Percentiles rank a stretch among this genome's conserved stretches.
These are phyloP conservation scores for Cercospora zeina DNA, from an alignment of 2,329 filamentous ascomycete species.

Conservation along the genomic window DNA sequence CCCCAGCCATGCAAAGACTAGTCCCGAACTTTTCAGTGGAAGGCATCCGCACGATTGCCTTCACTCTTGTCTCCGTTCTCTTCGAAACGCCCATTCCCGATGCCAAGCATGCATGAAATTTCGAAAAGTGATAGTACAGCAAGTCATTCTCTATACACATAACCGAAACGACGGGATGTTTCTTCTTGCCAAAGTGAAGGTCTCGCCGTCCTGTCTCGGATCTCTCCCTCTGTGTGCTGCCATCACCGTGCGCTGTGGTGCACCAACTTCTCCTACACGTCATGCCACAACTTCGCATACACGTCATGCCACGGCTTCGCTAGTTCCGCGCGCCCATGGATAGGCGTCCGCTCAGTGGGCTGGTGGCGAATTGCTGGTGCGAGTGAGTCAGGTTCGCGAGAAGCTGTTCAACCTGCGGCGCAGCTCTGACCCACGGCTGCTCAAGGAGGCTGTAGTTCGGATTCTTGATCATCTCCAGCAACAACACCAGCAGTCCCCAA, in stretches of 20 bases:
- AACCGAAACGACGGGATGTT: background rate
- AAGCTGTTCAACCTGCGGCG: constrained; percentile 68
- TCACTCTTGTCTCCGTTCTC: background rate
- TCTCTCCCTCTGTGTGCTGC: background rate
- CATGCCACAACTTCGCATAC: no score
- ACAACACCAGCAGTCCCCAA: constrained; percentile 87
- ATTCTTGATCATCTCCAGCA: constrained; percentile 89
- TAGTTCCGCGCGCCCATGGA: constrained; percentile 10
- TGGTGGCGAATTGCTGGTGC: constrained; percentile 30
- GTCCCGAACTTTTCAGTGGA: constrained; percentile 8
- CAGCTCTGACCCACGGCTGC: constrained; percentile 84
- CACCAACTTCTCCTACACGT: background rate
- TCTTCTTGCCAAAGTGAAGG: constrained; percentile 31
- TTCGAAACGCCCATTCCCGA: background rate
- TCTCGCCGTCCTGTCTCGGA: constrained; percentile 11
- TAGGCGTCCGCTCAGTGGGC: constrained; percentile 34
- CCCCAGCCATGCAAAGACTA: constrained; percentile 13
- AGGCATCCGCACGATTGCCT: background rate
- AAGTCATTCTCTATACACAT: background rate
- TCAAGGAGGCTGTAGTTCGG: constrained; percentile 90
- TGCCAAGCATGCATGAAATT: constrained; percentile 2
- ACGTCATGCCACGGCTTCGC: no score
- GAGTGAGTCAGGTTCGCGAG: constrained; percentile 9
- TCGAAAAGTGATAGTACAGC: constrained; percentile 15
- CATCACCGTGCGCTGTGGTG: background rate